phyloP scores from a whole-genome alignment of 208 protist species.

The Angomonas ambiguus region DNA sequence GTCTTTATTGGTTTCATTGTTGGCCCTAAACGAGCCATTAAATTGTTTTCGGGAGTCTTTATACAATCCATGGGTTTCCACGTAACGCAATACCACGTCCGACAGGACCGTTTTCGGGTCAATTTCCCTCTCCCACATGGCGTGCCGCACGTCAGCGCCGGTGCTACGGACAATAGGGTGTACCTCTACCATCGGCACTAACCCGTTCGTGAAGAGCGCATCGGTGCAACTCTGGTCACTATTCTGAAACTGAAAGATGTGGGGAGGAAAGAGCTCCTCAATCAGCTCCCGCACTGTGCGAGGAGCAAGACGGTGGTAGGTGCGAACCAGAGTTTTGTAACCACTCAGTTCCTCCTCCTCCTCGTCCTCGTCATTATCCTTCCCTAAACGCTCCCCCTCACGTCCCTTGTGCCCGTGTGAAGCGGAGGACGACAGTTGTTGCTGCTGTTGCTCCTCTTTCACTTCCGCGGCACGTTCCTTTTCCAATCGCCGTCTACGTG shows the following conservation, averaged over 20 bases:
- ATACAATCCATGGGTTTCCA: constrained; percentile 78
- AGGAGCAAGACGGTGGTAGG: constrained; percentile 15
- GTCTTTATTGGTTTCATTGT: constrained; percentile 15
- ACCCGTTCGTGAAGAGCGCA: neutral
- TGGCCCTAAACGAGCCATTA: constrained; percentile 21
- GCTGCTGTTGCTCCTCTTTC: neutral
- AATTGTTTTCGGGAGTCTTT: constrained; percentile 67
- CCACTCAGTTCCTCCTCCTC: constrained; percentile 1
- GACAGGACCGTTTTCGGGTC: constrained; percentile 54
- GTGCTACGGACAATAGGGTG: constrained; percentile 66
- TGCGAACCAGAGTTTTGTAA: neutral
- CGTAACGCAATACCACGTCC: constrained; percentile 73
- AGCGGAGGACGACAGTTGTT: neutral
- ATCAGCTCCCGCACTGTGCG: constrained; percentile 71
- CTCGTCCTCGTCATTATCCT: neutral
- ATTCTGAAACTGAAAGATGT: constrained; percentile 10
- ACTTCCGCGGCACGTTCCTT: neutral
- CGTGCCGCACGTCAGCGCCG: constrained; percentile 80
- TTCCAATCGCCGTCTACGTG: neutral
- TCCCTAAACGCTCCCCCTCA: neutral
- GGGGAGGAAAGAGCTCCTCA: constrained; percentile 66
- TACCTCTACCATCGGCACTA: constrained; percentile 73
- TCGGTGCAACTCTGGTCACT: constrained; percentile 3
- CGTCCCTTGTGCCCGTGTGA: neutral
- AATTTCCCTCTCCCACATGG: constrained; percentile 77